A percentile compares a stretch with the other conserved stretches of the same genome.
Evolutionary conservation across 2,329 filamentous ascomycete genomes (phyloP).

Genomic region (Proliferodiscus dingleyae): DNA sequence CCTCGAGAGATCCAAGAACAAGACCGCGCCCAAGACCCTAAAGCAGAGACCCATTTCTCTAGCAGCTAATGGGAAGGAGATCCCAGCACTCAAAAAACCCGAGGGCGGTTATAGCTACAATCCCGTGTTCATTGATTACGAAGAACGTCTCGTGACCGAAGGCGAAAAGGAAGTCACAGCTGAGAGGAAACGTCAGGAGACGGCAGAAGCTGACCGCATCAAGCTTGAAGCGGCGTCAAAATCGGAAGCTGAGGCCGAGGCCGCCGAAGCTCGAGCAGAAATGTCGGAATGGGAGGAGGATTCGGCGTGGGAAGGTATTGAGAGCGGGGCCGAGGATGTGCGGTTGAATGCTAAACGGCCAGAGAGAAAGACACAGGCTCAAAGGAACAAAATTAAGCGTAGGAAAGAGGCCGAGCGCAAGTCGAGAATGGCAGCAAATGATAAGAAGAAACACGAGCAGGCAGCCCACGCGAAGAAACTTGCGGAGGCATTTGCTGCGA

Average conservation of each 20-base stretch:
- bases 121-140: slow-evolving; percentile 81
- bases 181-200: slow-evolving; percentile 68
- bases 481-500: slow-evolving; percentile 55
- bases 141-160: slow-evolving; percentile 67
- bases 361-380: slow-evolving; percentile 76
- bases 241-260: slow-evolving; percentile 70
- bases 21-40: slow-evolving; percentile 70
- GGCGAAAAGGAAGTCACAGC: slow-evolving; percentile 73
- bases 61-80: slow-evolving; percentile 71
- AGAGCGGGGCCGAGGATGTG: slow-evolving; percentile 73
- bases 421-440: slow-evolving; percentile 68
- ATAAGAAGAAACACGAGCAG: slow-evolving; percentile 70
- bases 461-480: slow-evolving; percentile 67
- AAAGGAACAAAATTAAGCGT: slow-evolving; percentile 83
- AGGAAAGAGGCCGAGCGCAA: slow-evolving; percentile 81
- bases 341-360: slow-evolving; percentile 65
- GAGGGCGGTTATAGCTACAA: slow-evolving; percentile 89
- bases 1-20: slow-evolving; percentile 58
- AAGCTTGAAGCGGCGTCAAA: slow-evolving; percentile 62
- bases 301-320: slow-evolving; percentile 84
- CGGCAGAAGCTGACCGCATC: slow-evolving; percentile 61
- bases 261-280: slow-evolving; percentile 61
- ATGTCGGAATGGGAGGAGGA: slow-evolving; percentile 76
- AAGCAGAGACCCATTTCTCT: slow-evolving; percentile 75
- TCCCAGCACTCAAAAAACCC: slow-evolving; percentile 76